phyloP scores from a whole-genome alignment of 2,329 filamentous ascomycete species.

The Botrytis byssoidea region DNA sequence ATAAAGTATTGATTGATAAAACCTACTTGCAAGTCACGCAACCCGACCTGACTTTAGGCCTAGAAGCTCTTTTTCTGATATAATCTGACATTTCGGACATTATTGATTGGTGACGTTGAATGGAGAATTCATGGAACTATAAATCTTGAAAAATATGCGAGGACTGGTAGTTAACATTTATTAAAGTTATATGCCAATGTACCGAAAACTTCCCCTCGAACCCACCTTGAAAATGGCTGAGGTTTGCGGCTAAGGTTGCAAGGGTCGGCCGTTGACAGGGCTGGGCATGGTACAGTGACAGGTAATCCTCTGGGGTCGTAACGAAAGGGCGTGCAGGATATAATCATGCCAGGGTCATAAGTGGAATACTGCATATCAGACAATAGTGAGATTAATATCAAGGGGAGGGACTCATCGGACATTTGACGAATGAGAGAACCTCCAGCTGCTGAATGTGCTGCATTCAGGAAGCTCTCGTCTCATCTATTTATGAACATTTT shows the following conservation, averaged over 20 bases:
- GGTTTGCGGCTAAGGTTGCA: neutral
- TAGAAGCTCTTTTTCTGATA: constrained; percentile 20
- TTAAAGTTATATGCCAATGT: neutral
- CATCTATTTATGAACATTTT: neutral
- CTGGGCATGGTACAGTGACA: neutral
- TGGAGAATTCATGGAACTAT: neutral
- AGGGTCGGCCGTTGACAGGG: neutral
- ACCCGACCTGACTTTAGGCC: constrained; percentile 18
- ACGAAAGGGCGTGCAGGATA: neutral
- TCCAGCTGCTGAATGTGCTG: neutral
- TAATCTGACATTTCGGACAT: constrained; percentile 17
- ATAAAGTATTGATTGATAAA: neutral
- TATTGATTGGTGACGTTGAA: neutral
- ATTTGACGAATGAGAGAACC: neutral
- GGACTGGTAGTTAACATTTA: neutral
- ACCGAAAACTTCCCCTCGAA: neutral
- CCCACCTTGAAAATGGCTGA: neutral
- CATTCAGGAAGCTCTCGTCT: neutral
- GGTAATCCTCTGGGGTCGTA: neutral
- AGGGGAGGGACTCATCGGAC: neutral
- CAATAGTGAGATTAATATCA: neutral
- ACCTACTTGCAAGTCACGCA: constrained; percentile 34
- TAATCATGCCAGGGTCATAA: neutral
- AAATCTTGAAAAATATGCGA: neutral
- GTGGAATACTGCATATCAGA: neutral